Percentiles rank a stretch among this genome's conserved stretches.
These are phyloP conservation scores for Brachypodium distachyon DNA, from an alignment of 202 grass and related monocot species.

Conservation along the genomic window DNA sequence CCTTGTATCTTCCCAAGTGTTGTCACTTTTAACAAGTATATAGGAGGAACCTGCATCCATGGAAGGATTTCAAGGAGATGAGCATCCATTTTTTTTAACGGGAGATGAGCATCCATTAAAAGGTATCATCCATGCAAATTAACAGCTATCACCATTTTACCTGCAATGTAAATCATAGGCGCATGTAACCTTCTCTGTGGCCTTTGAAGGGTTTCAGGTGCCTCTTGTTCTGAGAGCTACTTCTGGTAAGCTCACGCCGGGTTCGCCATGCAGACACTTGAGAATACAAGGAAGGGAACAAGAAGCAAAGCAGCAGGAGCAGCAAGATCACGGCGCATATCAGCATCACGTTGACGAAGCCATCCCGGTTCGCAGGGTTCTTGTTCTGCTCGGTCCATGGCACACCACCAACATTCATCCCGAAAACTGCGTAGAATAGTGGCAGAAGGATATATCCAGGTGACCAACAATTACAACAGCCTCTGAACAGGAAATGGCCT, in stretches of 20 bases:
- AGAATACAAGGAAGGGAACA: conserved; percentile 75
- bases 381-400: conserved; percentile 75
- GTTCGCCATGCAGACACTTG: conserved; percentile 52
- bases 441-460: background rate
- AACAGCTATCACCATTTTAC: conserved; percentile 8
- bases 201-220: conserved; percentile 45
- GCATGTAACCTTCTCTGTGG: conserved; percentile 64
- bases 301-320: conserved; percentile 66
- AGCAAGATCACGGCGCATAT: conserved; percentile 53
- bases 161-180: conserved; percentile 29
- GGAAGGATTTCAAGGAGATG: background rate
- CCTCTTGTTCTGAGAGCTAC: conserved; percentile 55
- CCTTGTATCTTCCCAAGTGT: background rate
- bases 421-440: conserved; percentile 48
- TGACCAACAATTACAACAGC: background rate
- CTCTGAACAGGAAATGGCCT: background rate
- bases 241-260: conserved; percentile 37
- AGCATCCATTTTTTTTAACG: background rate
- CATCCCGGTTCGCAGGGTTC: conserved; percentile 49
- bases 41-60: background rate
- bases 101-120: background rate
- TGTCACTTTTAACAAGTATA: background rate
- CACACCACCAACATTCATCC: conserved; percentile 96
- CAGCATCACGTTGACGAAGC: conserved; percentile 89
- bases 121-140: background rate